phyloP scores from a whole-genome alignment of 805 yeast species.

The Clavispora fructus region DNA sequence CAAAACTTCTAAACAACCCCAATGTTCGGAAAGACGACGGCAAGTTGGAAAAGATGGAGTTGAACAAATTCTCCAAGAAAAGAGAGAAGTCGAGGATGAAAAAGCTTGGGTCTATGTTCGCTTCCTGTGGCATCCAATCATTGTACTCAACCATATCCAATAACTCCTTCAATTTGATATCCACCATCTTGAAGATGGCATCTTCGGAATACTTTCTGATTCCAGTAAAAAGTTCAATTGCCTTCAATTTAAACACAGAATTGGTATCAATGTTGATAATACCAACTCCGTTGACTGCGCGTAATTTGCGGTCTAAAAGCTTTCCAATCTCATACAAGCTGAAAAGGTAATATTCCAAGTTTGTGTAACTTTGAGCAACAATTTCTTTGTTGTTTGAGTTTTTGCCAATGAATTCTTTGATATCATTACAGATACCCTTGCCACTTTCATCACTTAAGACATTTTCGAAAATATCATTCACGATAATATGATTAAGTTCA shows the following conservation, averaged over 20 bases:
- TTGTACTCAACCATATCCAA: conserved; percentile 76
- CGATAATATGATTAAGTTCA: conserved; percentile 51
- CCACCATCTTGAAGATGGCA: conserved; percentile 77
- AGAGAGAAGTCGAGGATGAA: conserved; percentile 80
- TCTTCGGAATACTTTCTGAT: conserved; percentile 72
- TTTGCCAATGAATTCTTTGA: conserved; percentile 54
- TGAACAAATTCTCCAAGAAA: conserved; percentile 78
- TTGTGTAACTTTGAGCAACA: conserved; percentile 81
- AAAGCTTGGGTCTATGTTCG: conserved; percentile 60
- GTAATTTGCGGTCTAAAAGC: conserved; percentile 32
- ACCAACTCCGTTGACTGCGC: conserved; percentile 34
- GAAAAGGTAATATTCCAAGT: conserved; percentile 77
- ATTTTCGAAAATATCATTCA: conserved; percentile 58
- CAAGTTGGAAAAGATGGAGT: conserved; percentile 74
- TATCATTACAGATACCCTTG: conserved; percentile 54
- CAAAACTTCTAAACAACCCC: conserved; percentile 82
- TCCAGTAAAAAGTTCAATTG: conserved; percentile 50
- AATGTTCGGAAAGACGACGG: conserved; percentile 75
- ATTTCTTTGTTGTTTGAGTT: conserved; percentile 80
- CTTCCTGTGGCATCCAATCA: conserved; percentile 63
- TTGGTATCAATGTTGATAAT: conserved; percentile 36
- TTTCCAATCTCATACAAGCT: conserved; percentile 69
- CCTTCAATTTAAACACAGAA: conserved; percentile 36
- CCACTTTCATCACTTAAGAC: conserved; percentile 49
- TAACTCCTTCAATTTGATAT: conserved; percentile 70